Evolutionary conservation across 495 filamentous ascomycete genomes (phyloP), one percentile per base, ranked within the genome.

Genomic region (Aspergillus haitiensis): DNA sequence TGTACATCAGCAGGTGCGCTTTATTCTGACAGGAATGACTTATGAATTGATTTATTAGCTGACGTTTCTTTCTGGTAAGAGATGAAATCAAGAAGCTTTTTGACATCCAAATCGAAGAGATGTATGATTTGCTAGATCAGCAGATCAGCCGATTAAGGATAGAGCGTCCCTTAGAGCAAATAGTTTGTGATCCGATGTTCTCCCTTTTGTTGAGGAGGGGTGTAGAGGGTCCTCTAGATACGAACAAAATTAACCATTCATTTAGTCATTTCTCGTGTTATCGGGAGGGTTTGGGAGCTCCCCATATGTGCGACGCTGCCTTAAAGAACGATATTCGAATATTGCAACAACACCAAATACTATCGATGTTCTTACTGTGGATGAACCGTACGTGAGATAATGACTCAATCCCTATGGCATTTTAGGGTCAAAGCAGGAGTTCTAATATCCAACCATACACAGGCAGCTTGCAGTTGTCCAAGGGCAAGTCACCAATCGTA

Each of bases 391-490:
- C 12, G 44, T 47, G 9, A 47, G 21, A 27, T 27, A 3, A 27
- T 27, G 21, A 27, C 21, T 27, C 21, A 1, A 27, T 27, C 21
- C 21, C 21, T 27, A 27, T 27, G 21, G 21, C 3, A 3, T 27
- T 27, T 27, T 27, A 3, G 21, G 21, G 21, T 9, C 44, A 47
- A 47, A 47, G 15, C 27, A 47, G 27, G 15, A 42, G 5, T 46
- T 16, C 12, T 27, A 10, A 40, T 40, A 10, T 40, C 2, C 9
- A 3, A 34, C 47, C 9, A 16, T 34, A 12, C 12, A 21, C 32
- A 51, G 48, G 21, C 32, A 51, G 48, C 48, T 51, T 6, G 48
- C 48, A 3, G 48, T 51, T 18, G 48, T 51, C 11, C 48, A 51
- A 51, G 48, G 48, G 7, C 48, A 51, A 34, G 48, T 51, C 21